A percentile compares a stretch with the other conserved stretches of the same genome.
phyloP scores from a whole-genome alignment of 352 stramenopile species.

The Pythium phragmitis region DNA sequence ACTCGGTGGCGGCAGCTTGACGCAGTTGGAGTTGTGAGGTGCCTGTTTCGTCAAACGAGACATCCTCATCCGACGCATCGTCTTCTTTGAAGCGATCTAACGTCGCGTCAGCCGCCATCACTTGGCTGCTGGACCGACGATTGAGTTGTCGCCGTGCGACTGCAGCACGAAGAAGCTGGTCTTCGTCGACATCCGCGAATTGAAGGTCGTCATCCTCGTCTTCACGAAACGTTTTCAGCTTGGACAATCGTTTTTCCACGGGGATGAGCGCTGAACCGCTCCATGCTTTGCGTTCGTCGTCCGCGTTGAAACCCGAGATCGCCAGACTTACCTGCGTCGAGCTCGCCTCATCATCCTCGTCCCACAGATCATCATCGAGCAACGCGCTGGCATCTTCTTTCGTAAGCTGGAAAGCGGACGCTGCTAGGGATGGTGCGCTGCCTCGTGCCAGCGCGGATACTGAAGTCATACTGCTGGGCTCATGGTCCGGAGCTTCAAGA shows the following conservation, averaged over 20 bases:
- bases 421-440: slow-evolving; percentile 1
- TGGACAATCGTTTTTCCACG: slow-evolving; percentile 59
- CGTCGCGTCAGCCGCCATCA: not conserved
- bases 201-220: slow-evolving; percentile 49
- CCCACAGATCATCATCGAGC: slow-evolving; percentile 73
- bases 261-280: slow-evolving; percentile 59
- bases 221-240: slow-evolving; percentile 76
- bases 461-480: not conserved
- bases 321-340: slow-evolving; percentile 6
- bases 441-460: not conserved
- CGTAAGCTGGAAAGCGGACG: slow-evolving; percentile 60
- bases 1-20: slow-evolving; percentile 32
- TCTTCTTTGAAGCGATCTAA: slow-evolving; percentile 31
- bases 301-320: slow-evolving; percentile 2
- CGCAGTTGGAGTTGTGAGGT: slow-evolving; percentile 21
- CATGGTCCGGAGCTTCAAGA: not conserved
- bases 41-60: slow-evolving; percentile 21
- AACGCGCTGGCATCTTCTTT: slow-evolving; percentile 75
- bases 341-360: slow-evolving; percentile 53
- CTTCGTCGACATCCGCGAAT: slow-evolving; percentile 78
- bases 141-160: slow-evolving; percentile 21
- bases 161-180: slow-evolving; percentile 46
- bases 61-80: slow-evolving; percentile 21
- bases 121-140: slow-evolving; percentile 12
- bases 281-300: slow-evolving; percentile 37